phyloP scores from a whole-genome alignment of 768 basidiomycete genomes.

The Amanita rubescens region DNA sequence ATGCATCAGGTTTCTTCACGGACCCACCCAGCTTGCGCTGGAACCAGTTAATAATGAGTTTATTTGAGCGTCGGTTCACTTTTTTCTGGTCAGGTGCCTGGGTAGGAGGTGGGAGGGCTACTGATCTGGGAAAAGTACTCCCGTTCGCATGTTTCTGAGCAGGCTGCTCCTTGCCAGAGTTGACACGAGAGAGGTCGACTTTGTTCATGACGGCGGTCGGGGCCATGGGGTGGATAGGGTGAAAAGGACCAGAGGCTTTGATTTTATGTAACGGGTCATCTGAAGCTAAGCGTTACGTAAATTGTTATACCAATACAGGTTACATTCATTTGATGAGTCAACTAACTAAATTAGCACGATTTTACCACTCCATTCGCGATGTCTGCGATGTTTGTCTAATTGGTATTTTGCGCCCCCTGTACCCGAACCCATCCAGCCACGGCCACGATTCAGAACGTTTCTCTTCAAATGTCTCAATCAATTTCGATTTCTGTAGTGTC shows the following conservation, averaged over 20 bases:
- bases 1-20: slow-evolving; percentile 41
- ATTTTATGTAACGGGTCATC: not conserved
- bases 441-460: slow-evolving; percentile 77
- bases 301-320: not conserved
- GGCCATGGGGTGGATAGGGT: not conserved
- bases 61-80: slow-evolving; percentile 60
- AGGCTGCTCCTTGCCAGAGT: not conserved
- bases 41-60: slow-evolving; percentile 87
- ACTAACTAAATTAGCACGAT: no score
- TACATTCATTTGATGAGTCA: no score
- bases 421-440: slow-evolving; percentile 96
- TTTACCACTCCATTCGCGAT: slow-evolving; percentile 71
- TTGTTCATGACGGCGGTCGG: slow-evolving; percentile 5
- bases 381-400: slow-evolving; percentile 30
- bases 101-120: slow-evolving; percentile 14
- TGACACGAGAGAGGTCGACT: slow-evolving; percentile 1
- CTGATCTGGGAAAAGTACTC: slow-evolving; percentile 10
- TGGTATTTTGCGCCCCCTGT: slow-evolving; percentile 72
- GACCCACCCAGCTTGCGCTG: slow-evolving; percentile 79
- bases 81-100: slow-evolving; percentile 50
- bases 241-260: not conserved
- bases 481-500: slow-evolving; percentile 71
- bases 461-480: slow-evolving; percentile 78
- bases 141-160: not conserved
- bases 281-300: not conserved